Base-by-base conservation (phyloP, 805 yeast species). In the Brettanomyces sp. region DNA sequence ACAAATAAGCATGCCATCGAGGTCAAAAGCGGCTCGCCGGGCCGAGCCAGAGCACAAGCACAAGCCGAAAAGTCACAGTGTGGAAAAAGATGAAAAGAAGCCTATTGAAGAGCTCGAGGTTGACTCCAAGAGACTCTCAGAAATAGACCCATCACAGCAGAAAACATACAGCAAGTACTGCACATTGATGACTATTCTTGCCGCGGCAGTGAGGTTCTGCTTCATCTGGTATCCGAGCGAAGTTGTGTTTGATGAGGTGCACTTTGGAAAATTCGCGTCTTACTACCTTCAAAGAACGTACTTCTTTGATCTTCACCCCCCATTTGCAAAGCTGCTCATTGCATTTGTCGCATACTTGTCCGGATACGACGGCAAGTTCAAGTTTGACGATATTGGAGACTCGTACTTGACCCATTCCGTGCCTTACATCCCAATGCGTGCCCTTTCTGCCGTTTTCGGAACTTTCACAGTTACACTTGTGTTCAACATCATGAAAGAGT, bases 241-340 rank as follows among this genome's bases (percentile, higher is more conserved):
- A 60, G 95, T 85, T 47, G 93, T 85, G 3, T 85, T 85, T 55
- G 95, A 85, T 65, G 95, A 85, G 60, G 93, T 84, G 21, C 95
- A 85, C 63, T 85, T 85, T 57, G 95, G 95, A 35, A 85, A 85
- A 57, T 85, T 85, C 62, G 91, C 91, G 6, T 77, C 88, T 1
- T 83, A 85, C 65, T 91, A 91, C 64, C 67, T 91, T 49, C 85
- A 91, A 64, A 75, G 96, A 51, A 84, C 96, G 0, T 93, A 86
- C 64, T 93, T 88, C 64, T 93, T 93, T 59, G 99, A 93, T 66
- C 79, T 93, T 44, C 99, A 93, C 67, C 99, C 99, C 8, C 99
- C 99, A 22, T 87, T 93, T 65, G 99, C 96, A 45, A 93, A 93
- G 64, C 72, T 93, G 62, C 72, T 90, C 54, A 87, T 91, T 65